Base-by-base conservation (phyloP, 139 green algal genomes). In the Pseudopediastrum boryanum region DNA sequence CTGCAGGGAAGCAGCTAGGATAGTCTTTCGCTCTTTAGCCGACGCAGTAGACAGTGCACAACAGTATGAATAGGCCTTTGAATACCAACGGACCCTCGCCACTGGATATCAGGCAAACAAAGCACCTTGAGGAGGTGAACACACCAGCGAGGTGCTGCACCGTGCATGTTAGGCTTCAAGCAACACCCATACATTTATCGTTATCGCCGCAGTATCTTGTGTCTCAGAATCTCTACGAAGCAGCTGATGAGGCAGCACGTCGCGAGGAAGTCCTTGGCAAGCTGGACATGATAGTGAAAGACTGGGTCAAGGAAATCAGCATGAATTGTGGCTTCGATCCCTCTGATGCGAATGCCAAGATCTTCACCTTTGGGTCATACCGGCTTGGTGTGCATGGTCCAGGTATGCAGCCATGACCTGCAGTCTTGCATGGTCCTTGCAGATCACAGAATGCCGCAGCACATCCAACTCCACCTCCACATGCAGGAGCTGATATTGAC, bases 301-400 rank as follows among this genome's bases (percentile, higher is more conserved):
- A 77, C 3, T 96, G 92, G 92, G 84, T 95, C 13, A 88, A 85
- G 65, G 56, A 54, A 3, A 82, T 93, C n/a, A 83, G 77, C 2
- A 33, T 56, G 5, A 54, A 84, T 16, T 84, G 85, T 27, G 85
- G 84, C 48, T 83, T 90, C 44, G 76, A 81, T 16, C 77, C 73
- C 9, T 70, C 84, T 35, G 94, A 97, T 7, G 92, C 92, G 42
- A 94, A 95, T 56, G 92, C 92, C 16, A 92, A 89, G 42, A 97
- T 98, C 35, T 97, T 94, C 78, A 98, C 94, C 1, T 98, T 98
- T 78, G 95, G 95, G 0, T 98, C 94, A 0, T 98, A 97, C 73
- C 89, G 95, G 13, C 87, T 98, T 19, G 95, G 95, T 1, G 94
- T 98, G 68, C 94, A 99, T 79, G 93, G 92, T 0, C 96, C 96